Base-by-base conservation (phyloP, 1,139 yeast genomes). In the Yamadazyma blattariae region DNA sequence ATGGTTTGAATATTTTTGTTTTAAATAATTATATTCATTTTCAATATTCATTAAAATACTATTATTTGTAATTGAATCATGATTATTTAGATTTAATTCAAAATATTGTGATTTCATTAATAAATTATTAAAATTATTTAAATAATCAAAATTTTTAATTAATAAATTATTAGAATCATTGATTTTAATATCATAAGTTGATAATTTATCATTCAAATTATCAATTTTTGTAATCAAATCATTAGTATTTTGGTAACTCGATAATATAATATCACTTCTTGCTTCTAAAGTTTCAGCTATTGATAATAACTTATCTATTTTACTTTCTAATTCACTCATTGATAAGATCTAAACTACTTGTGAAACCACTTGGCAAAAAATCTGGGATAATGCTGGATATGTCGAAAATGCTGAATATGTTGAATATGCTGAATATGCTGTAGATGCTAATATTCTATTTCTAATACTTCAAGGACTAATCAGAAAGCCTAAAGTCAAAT, bases 41-140 rank as follows among this genome's bases (percentile, higher is more conserved):
- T 62, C 54, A 31, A 80, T 49, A 40, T 74, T 76, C 32, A 71
- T 75, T 41, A 74, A 64, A 1, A 79, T 71, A 59, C 73, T 54
- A 57, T 71, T 42, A 65, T 72, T 51, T 62, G 72, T 64, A 33
- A 57, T 40, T 17, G 29, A 27, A 44, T 67, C 74, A 38, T 62
- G 64, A 30, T 50, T 36, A 16, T 45, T 49, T 30, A 67, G 36
- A 35, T 57, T 63, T 7, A 66, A 54, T 42, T 68, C 74, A 29
- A 69, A 55, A 37, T 59, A 56, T 36, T 56, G 56, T 4, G 64
- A 50, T 42, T 58, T 61, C 35, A 63, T 65, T 29, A 56, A 47
- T 31, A 70, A 52, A 24, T 56, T 58, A 38, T 58, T 51, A 37
- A 66, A 55, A 33, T 59, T 61, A 27, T 36, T 45, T 23, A 64